Evolutionary conservation across 2,329 filamentous ascomycete genomes (phyloP).

Genomic region (Sclerotinia spermophila): DNA sequence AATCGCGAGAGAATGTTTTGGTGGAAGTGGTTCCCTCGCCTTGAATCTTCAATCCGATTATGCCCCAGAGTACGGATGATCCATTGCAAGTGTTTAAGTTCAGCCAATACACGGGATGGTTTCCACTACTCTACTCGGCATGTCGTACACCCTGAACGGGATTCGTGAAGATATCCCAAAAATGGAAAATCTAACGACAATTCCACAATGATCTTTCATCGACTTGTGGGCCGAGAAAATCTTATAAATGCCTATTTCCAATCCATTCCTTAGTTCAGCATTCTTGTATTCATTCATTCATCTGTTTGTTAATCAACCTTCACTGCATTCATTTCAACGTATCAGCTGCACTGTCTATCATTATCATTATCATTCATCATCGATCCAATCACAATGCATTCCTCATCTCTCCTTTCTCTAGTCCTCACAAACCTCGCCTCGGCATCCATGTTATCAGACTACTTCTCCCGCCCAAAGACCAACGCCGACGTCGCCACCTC

Average conservation of each 20-base stretch:
- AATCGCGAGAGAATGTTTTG: background rate
- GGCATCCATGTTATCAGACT: background rate
- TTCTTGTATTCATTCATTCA: background rate
- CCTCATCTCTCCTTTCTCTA: background rate
- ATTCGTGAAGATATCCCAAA: constrained; percentile 1
- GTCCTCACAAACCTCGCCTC: background rate
- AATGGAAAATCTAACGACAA: background rate
- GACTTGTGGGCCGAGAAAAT: background rate
- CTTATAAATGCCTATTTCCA: background rate
- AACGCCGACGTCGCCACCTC: too few species aligned
- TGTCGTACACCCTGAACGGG: background rate
- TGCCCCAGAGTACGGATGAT: background rate
- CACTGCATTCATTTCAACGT: background rate
- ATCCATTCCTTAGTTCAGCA: background rate
- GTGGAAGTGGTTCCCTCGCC: background rate
- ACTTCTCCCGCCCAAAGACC: constrained; percentile 1
- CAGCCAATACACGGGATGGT: background rate
- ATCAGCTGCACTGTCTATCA: background rate
- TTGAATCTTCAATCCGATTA: background rate
- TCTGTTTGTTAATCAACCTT: background rate
- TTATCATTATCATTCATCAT: background rate
- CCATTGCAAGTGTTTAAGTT: background rate
- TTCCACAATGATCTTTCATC: background rate
- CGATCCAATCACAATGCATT: background rate
- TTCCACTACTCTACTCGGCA: background rate